Evolutionary conservation across 495 filamentous ascomycete genomes (phyloP).

Genomic region (Glarea lozoyensis): DNA sequence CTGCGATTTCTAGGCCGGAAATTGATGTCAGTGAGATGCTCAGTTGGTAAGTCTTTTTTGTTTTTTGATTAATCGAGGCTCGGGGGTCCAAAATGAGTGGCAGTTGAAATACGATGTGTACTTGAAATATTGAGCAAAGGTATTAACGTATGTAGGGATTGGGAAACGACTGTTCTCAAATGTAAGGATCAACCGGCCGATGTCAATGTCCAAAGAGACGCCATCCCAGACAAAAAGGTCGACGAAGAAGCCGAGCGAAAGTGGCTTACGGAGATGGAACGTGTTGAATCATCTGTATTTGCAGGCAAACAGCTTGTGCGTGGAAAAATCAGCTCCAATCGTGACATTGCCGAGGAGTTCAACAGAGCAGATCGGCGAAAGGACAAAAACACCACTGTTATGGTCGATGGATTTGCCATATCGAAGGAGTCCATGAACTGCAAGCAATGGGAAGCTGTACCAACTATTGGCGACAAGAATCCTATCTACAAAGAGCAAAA

Average conservation of each 20-base stretch:
- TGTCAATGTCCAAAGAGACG: constrained; percentile 25
- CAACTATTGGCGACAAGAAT: constrained; percentile 48
- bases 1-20: constrained; percentile 42
- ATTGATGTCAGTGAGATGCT: constrained; percentile 50
- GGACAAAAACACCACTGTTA: constrained; percentile 51
- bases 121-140: too few species aligned
- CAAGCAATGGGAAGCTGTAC: constrained; percentile 46
- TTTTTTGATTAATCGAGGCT: background rate
- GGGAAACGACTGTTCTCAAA: constrained; percentile 43
- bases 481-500: constrained; percentile 37
- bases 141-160: constrained; percentile 27
- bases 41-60: constrained; percentile 32
- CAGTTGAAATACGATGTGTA: too few species aligned
- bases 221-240: constrained; percentile 19
- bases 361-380: constrained; percentile 37
- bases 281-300: constrained; percentile 50
- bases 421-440: constrained; percentile 48
- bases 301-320: constrained; percentile 42
- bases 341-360: constrained; percentile 32
- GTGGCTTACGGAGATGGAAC: constrained; percentile 51
- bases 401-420: constrained; percentile 51
- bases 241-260: constrained; percentile 43
- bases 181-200: constrained; percentile 46
- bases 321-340: constrained; percentile 22
- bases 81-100: too few species aligned